A percentile compares a stretch with the other conserved stretches of the same genome.
phyloP scores from a whole-genome alignment of 345 rosid genomes.

The Erucastrum elatum region DNA sequence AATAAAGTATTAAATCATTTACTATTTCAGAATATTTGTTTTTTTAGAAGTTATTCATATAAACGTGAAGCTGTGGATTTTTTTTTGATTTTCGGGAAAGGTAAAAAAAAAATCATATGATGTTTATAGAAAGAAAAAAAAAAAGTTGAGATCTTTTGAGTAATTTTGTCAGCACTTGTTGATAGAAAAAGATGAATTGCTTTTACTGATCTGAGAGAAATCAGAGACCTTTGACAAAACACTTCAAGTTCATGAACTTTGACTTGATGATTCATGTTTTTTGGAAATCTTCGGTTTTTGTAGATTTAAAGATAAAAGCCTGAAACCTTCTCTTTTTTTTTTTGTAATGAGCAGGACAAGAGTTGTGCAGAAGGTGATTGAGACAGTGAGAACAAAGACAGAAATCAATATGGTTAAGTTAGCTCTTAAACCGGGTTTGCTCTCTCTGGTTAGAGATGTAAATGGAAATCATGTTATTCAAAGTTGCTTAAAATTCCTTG shows the following conservation, averaged over 20 bases:
- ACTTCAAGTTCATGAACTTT: constrained; percentile 9
- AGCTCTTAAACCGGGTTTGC: constrained; percentile 62
- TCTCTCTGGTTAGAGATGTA: constrained; percentile 58
- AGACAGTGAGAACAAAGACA: constrained; percentile 58
- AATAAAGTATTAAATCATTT: not conserved
- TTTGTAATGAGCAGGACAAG: constrained; percentile 50
- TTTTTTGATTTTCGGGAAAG: constrained; percentile 27
- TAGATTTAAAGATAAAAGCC: constrained; percentile 20
- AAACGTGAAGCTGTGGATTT: not conserved
- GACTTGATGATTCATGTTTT: constrained; percentile 14
- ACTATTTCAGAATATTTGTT: not conserved
- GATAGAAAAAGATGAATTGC: constrained; percentile 12
- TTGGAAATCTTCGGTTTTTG: constrained; percentile 13
- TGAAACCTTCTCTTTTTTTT: not conserved
- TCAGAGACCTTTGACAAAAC: not conserved
- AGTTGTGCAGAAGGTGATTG: constrained; percentile 74
- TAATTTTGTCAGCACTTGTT: not conserved
- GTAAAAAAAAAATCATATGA: constrained; percentile 20
- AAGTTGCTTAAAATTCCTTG: constrained; percentile 62
- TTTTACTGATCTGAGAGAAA: constrained; percentile 18
- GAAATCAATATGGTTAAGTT: constrained; percentile 49
- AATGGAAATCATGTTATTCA: constrained; percentile 77
- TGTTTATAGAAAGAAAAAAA: not conserved
- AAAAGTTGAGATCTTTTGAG: not conserved
- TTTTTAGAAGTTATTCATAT: not conserved